phyloP scores from a whole-genome alignment of 441 rosid genomes.

The Raphanus hybrid region DNA sequence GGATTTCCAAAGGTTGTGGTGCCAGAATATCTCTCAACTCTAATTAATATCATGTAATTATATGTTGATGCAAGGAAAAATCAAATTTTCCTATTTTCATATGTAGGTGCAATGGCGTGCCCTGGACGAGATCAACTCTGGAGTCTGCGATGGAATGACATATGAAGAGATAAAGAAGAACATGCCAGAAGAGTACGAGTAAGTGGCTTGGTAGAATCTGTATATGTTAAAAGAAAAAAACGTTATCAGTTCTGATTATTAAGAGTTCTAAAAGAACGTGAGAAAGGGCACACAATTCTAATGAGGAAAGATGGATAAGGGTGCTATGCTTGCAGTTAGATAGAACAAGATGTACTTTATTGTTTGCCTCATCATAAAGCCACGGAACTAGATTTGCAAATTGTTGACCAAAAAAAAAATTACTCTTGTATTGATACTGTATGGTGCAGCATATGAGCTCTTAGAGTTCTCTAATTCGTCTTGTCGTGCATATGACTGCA shows the following conservation, averaged over 20 bases:
- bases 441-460: not conserved
- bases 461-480: slow-evolving; percentile 12
- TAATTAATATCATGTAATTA: not conserved
- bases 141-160: slow-evolving; percentile 99
- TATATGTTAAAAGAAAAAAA: not conserved
- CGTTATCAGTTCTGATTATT: not conserved
- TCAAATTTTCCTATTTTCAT: slow-evolving; percentile 12
- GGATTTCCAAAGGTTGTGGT: slow-evolving; percentile 93
- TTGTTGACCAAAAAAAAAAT: not conserved
- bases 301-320: not conserved
- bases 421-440: not conserved
- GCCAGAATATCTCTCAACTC: not conserved
- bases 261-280: slow-evolving; percentile 6
- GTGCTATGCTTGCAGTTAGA: too few relatives aligned
- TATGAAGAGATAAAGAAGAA: slow-evolving; percentile 94
- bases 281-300: not conserved
- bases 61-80: slow-evolving; percentile 4
- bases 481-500: slow-evolving; percentile 40
- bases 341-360: not conserved
- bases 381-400: slow-evolving; percentile 3
- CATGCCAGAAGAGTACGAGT: slow-evolving; percentile 98
- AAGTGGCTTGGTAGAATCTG: slow-evolving; percentile 44
- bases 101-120: slow-evolving; percentile 99
- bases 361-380: slow-evolving; percentile 17
- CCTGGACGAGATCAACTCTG: slow-evolving; percentile 97